Evolutionary conservation across 164 flowering plant genomes (phyloP).

Genomic region (Sextonia rubra): DNA sequence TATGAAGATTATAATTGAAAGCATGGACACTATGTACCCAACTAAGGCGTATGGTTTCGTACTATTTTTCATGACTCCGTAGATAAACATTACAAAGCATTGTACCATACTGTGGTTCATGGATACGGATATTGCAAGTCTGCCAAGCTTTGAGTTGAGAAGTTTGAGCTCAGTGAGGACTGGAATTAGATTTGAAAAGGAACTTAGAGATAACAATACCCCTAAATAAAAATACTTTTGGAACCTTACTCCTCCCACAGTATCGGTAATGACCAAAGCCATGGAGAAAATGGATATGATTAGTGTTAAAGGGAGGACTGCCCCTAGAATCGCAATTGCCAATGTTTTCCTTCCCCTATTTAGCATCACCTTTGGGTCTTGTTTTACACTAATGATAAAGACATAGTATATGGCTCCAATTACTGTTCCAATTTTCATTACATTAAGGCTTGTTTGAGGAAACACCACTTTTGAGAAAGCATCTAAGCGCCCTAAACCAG

Average conservation of each 20-base stretch:
- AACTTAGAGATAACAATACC: conserved; percentile 25
- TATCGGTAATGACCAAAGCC: conserved; percentile 16
- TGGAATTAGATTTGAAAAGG: conserved; percentile 41
- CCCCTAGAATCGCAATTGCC: conserved; percentile 21
- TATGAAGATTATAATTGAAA: background rate
- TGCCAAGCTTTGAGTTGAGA: conserved; percentile 58
- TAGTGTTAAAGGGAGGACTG: conserved; percentile 18
- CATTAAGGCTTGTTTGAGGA: conserved; percentile 23
- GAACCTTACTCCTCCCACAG: conserved; percentile 5
- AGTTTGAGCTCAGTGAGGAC: conserved; percentile 50
- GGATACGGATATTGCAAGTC: conserved; percentile 35
- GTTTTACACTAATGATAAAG: conserved; percentile 49
- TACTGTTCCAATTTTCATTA: conserved; percentile 31
- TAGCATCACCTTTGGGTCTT: conserved; percentile 28
- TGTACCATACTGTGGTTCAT: conserved; percentile 34
- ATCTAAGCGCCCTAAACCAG: conserved; percentile 34
- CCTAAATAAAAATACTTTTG: too few species aligned
- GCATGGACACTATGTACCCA: conserved; percentile 21
- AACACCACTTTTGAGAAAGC: conserved; percentile 21
- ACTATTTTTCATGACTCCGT: conserved; percentile 32
- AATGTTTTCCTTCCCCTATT: conserved; percentile 31
- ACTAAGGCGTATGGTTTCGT: background rate
- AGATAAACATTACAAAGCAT: conserved; percentile 11
- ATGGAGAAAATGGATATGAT: background rate
- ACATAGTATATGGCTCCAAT: conserved; percentile 48